Conservation (phyloP, 2,329 filamentous ascomycete species). For the Penicillium sp. region DNA sequence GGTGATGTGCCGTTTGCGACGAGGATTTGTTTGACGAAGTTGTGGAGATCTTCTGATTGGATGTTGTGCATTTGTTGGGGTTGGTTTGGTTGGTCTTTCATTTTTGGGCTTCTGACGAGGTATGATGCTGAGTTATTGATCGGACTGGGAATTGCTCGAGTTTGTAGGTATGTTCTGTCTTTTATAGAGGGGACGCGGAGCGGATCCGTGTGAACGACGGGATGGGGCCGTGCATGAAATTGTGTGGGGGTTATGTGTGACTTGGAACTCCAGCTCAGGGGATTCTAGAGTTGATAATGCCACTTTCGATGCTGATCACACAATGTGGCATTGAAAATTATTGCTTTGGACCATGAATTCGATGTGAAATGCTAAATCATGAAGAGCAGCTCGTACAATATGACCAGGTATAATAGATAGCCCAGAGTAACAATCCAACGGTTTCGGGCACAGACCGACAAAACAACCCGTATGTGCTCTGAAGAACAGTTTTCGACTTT, state of each 20-base stretch:
- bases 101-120: background rate
- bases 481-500: too few relatives aligned
- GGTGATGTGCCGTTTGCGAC: constrained; percentile 55
- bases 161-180: background rate
- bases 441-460: too few relatives aligned
- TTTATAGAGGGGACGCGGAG: constrained; percentile 7
- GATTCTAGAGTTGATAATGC: too few relatives aligned
- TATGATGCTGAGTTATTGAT: background rate
- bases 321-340: too few relatives aligned
- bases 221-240: background rate
- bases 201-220: constrained; percentile 5
- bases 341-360: too few relatives aligned
- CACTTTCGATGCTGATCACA: too few relatives aligned
- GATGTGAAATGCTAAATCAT: too few relatives aligned
- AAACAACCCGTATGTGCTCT: too few relatives aligned
- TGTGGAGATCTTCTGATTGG: constrained; percentile 15
- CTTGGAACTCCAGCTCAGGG: background rate
- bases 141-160: too few relatives aligned
- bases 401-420: too few relatives aligned
- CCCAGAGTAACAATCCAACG: too few relatives aligned
- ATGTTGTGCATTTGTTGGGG: constrained; percentile 21
- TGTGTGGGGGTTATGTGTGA: background rate
- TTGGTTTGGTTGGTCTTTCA: constrained; percentile 7
- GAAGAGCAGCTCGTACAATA: too few relatives aligned
- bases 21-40: constrained; percentile 31